These are phyloP conservation scores for Groenewaldozyma auringiensis DNA, from an alignment of 1,139 yeast species.

Conservation along the genomic window DNA sequence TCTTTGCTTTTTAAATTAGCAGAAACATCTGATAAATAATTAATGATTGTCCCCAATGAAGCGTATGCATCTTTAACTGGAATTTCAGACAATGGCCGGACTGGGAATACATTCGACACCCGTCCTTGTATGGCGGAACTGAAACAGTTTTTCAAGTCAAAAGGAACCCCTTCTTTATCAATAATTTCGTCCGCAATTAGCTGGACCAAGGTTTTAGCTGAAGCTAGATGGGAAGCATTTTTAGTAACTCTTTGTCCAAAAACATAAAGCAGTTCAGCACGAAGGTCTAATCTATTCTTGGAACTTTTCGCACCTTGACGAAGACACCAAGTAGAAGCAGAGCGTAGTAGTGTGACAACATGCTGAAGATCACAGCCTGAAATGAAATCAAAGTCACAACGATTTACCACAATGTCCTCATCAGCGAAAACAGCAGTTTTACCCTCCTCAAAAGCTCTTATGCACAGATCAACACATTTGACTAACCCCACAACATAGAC, in stretches of 20 bases:
- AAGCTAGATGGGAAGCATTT: constrained; percentile 16
- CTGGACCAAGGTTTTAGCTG: constrained; percentile 10
- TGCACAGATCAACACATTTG: constrained; percentile 21
- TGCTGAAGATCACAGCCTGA: constrained; percentile 17
- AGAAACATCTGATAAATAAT: constrained; percentile 17
- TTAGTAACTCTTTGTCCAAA: constrained; percentile 18
- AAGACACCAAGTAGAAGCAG: constrained; percentile 16
- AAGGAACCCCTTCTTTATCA: not conserved
- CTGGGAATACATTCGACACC: constrained; percentile 25
- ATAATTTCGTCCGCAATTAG: constrained; percentile 2
- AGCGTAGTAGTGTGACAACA: constrained; percentile 18
- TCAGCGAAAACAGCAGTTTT: constrained; percentile 23
- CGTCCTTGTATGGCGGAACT: constrained; percentile 25
- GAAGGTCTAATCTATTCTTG: constrained; percentile 16
- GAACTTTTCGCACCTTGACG: constrained; percentile 10
- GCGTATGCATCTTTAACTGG: constrained; percentile 20
- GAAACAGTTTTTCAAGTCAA: not conserved
- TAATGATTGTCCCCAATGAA: constrained; percentile 15
- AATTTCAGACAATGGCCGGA: constrained; percentile 20
- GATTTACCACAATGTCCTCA: constrained; percentile 26
- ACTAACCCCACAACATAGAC: constrained; percentile 23
- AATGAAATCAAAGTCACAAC: constrained; percentile 20
- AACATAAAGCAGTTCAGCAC: constrained; percentile 18
- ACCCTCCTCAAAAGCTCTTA: constrained; percentile 14
- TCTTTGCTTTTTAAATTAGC: constrained; percentile 12